Percentiles rank a stretch among this genome's conserved stretches.
Conservation (phyloP, 169 alveolate species). For the Plasmodium fragile region DNA sequence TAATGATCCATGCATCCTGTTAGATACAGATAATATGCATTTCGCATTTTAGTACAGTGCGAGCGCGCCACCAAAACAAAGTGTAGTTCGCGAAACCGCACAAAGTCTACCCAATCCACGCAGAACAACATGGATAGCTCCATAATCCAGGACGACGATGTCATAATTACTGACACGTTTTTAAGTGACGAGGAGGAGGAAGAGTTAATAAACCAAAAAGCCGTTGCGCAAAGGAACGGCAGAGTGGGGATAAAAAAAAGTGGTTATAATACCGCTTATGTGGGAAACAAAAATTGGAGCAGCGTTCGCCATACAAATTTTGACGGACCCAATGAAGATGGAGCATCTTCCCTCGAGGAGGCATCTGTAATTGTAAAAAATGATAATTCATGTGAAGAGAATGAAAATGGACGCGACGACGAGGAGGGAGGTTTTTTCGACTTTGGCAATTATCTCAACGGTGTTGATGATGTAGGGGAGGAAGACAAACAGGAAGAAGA, state of each 20-base stretch:
- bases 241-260: background rate
- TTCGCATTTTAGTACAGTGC: background rate
- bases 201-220: background rate
- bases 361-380: background rate
- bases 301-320: background rate
- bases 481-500: background rate
- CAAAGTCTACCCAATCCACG: background rate
- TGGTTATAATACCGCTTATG: background rate
- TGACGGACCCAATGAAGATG: background rate
- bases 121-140: conserved; percentile 13
- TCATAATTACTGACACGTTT: conserved; percentile 39
- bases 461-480: background rate
- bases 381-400: background rate
- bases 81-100: background rate
- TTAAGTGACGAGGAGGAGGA: conserved; percentile 30
- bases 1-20: background rate
- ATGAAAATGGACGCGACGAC: background rate
- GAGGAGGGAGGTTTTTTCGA: conserved; percentile 6
- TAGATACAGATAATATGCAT: background rate
- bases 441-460: conserved; percentile 32
- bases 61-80: background rate
- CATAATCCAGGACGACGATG: conserved; percentile 30
- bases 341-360: background rate
- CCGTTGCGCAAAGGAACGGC: background rate
- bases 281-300: background rate